Base-by-base conservation (phyloP, 108 stramenopile species). In the Chaetoceros tenuissimus region DNA sequence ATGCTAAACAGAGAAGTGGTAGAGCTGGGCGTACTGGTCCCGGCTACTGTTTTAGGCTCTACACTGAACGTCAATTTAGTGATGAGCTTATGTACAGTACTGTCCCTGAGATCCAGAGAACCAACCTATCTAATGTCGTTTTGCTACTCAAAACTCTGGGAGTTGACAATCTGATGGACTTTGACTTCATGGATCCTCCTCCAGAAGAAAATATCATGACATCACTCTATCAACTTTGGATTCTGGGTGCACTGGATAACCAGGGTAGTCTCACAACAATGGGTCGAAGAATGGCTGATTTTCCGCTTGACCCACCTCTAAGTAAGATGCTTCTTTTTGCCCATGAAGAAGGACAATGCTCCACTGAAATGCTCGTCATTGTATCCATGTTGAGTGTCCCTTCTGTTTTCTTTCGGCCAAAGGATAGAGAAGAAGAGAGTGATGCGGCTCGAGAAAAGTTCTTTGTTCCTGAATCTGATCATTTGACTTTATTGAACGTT, bases 391-490 rank as follows among this genome's bases (percentile, higher is more conserved):
- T 99, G 48, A 89, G 85, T 51, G 95, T 97, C n/a, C 97, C 97
- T 1, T 81, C 82, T 57, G 93, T 96, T 5, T 97, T 97, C 79
- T 97, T 94, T 63, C 77, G 97, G 46, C 97, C 95, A 18, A 88
- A 94, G 68, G 98, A 96, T 44, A 81, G 98, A 24, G 98, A 94
- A 66, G 97, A 97, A 63, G 98, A 99, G 76, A 85, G 84, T n/a
- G 98, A 99, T 79, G 91, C 95, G 7, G 92, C 93, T 3, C 84
- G 97, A 23, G 98, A 99, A 69, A 96, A 96, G 71, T 97, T 99
- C 66, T 97, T 96, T 72, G 97, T 99, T n/a, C 98, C 98, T 0
- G 98, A 99, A 69, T 85, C 82, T 24, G 98, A 99, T 73, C 98
- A 99, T 62, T 67, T 99, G 48, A 99, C 98, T 7, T 64, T 97